Evolutionary conservation across 2,329 filamentous ascomycete genomes (phyloP), one percentile per base, ranked within the genome.

Genomic region (Ophiobolus disseminans): DNA sequence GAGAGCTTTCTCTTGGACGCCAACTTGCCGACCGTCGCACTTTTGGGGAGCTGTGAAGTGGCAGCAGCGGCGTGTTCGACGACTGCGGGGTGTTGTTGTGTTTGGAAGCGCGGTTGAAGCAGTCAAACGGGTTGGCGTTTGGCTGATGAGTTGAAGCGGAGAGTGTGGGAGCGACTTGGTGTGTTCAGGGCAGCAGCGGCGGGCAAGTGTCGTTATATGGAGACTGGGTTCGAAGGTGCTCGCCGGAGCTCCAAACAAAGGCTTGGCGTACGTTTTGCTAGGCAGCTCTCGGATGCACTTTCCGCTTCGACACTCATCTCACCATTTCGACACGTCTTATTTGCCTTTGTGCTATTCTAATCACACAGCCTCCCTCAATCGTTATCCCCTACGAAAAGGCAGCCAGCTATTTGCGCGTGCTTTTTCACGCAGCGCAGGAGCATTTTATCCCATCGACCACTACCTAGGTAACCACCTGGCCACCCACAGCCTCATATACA

Each of bases 11-110:
- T 70, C 66, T 75, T 47, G 16, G 37, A 40, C 36, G 44, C 72
- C 73, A 75, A 73, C 65, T 74, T 75, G 73, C 63, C 70, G 68
- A 58, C 65, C 60, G 51, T 54, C 48, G 52, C 36, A 49, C 36
- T 60, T 57, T 47, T 50, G 61, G 50, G 48, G 50, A 60, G 65
- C 63, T 55, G 53, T 64, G 43, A 47, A 54, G 55, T 50, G 37
- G 59, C 56, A 48, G 56, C 48, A 39, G 58, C n/a, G 47, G 26
- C 48, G 50, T 45, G 48, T 43, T 40, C 42, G 40, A 45, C 20
- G 16, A 56, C 42, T 40, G 59, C 45, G 50, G 59, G 58, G 52
- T 58, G 54, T 48, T 42, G 40, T 31, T 38, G 38, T 26, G 45
- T 42, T n/a, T n/a, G 30, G 26, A 17, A n/a, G 28, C 23, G 23